Evolutionary conservation across 441 rosid species (phyloP).

Genomic region (Mallotus japonicus): DNA sequence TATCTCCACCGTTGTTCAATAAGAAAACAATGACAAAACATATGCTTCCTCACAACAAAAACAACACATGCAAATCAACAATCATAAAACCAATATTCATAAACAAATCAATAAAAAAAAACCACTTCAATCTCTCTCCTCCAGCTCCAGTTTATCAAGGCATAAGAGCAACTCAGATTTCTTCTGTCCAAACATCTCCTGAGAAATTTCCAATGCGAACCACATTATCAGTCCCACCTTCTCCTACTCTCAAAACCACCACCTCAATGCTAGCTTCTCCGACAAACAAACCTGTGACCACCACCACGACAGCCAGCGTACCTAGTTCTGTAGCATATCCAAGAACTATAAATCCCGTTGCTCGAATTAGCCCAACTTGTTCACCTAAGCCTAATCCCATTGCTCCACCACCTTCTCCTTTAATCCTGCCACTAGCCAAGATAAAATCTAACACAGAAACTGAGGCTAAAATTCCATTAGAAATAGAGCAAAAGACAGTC

Average conservation of each 20-base stretch:
- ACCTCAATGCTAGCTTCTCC: constrained; percentile 26
- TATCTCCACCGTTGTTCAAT: too few species aligned
- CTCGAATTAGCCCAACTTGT: constrained; percentile 36
- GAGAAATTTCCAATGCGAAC: constrained; percentile 13
- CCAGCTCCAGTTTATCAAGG: constrained; percentile 16
- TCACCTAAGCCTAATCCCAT: constrained; percentile 39
- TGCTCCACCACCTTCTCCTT: constrained; percentile 67
- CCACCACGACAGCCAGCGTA: constrained; percentile 25
- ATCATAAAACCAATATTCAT: too few species aligned
- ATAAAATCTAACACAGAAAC: constrained; percentile 35
- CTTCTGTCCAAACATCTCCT: constrained; percentile 30
- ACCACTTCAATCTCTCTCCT: constrained; percentile 23
- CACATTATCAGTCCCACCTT: constrained; percentile 20
- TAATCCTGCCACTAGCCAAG: constrained; percentile 64
- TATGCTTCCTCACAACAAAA: too few species aligned
- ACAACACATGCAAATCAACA: too few species aligned
- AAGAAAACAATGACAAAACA: too few species aligned
- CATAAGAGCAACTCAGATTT: constrained; percentile 13
- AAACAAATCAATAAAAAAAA: too few species aligned
- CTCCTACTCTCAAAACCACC: constrained; percentile 31
- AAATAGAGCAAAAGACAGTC: constrained; percentile 62
- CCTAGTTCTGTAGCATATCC: constrained; percentile 35
- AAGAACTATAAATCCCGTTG: constrained; percentile 30
- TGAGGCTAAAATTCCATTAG: constrained; percentile 43
- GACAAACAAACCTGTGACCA: constrained; percentile 18